phyloP scores from a whole-genome alignment of 805 yeast species.

The Hanseniaspora guilliermondii region DNA sequence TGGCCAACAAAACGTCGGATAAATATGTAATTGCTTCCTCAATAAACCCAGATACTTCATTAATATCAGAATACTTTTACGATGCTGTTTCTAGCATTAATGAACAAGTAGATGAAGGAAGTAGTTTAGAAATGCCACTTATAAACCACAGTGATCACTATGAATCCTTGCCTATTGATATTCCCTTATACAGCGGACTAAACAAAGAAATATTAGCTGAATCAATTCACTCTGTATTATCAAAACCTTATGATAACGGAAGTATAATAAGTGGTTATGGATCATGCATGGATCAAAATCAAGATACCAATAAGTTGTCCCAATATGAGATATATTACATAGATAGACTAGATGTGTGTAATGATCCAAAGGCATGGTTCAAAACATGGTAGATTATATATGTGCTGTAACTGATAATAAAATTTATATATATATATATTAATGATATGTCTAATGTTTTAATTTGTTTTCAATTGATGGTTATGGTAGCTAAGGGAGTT shows the following conservation, averaged over 20 bases:
- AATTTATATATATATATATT: not conserved
- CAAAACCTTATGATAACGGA: not conserved
- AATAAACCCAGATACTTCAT: constrained; percentile 2
- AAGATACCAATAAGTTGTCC: not conserved
- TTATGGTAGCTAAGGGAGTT: too few relatives aligned
- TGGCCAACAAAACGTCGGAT: not conserved
- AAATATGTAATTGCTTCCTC: constrained; percentile 3
- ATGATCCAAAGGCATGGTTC: constrained; percentile 3
- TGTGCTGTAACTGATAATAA: not conserved
- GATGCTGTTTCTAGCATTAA: constrained; percentile 4
- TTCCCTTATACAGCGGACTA: not conserved
- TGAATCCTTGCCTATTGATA: constrained; percentile 7
- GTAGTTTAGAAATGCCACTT: not conserved
- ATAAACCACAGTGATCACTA: not conserved
- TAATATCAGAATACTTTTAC: constrained; percentile 12
- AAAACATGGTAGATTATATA: not conserved
- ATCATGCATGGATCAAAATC: not conserved
- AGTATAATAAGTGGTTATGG: not conserved
- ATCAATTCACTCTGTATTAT: not conserved
- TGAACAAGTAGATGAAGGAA: not conserved
- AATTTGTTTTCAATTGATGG: too few relatives aligned
- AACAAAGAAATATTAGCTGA: not conserved
- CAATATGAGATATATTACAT: constrained; percentile 4
- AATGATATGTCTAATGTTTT: too few relatives aligned
- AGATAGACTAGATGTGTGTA: constrained; percentile 4